Percentiles rank a stretch among this genome's conserved stretches.
phyloP scores from a whole-genome alignment of 2,329 filamentous ascomycete genomes.

The Cladosporium sp. region DNA sequence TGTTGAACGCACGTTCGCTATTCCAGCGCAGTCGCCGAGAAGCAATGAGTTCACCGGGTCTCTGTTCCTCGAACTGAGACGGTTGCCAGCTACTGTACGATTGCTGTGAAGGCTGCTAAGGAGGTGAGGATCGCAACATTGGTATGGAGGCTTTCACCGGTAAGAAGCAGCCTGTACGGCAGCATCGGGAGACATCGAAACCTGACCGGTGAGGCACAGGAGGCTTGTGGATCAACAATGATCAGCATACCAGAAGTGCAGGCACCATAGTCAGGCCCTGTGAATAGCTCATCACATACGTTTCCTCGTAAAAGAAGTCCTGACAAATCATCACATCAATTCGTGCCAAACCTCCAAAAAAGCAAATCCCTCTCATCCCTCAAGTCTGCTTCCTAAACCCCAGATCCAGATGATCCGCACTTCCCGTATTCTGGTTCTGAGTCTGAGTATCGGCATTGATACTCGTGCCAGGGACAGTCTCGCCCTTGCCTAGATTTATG shows the following conservation, averaged over 20 bases:
- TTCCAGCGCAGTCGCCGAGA: slow-evolving; percentile 41
- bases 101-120: too few species aligned
- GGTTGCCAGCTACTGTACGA: too few species aligned
- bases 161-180: too few species aligned
- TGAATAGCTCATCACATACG: background rate
- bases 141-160: too few species aligned
- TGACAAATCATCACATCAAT: background rate
- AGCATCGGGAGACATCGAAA: too few species aligned
- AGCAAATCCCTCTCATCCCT: background rate
- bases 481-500: slow-evolving; percentile 11
- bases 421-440: slow-evolving; percentile 26
- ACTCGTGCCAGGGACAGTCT: slow-evolving; percentile 23
- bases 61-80: slow-evolving; percentile 80
- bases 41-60: slow-evolving; percentile 73
- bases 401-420: slow-evolving; percentile 29
- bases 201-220: too few species aligned
- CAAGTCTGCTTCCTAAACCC: slow-evolving; percentile 22
- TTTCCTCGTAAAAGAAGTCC: background rate
- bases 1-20: slow-evolving; percentile 49
- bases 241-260: too few species aligned
- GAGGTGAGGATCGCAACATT: too few species aligned
- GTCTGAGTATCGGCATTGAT: slow-evolving; percentile 25
- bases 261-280: too few species aligned
- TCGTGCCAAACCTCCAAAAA: background rate
- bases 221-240: too few species aligned